Evolutionary conservation across 805 yeast genomes (phyloP), one percentile per base, ranked within the genome.

Genomic region (Starmerella riodocensis): DNA sequence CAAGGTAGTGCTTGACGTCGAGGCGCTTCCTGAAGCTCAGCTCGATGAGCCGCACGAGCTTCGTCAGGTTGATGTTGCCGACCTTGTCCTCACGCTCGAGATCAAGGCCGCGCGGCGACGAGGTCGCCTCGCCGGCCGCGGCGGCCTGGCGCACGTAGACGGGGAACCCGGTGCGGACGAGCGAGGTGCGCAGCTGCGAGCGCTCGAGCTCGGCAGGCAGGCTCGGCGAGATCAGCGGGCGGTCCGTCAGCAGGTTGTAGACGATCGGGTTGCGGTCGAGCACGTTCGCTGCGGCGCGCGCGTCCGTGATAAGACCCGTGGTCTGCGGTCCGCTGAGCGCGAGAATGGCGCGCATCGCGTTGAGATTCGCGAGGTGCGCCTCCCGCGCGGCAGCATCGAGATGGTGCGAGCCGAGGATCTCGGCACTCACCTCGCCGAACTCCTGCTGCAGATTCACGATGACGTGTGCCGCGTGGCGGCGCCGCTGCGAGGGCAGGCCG

Each of bases 201-300:
- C 69, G 64, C 40, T 63, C 63, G 33, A 69, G 58, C 35, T 67
- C 69, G 20, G 81, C 74, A 0, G 98, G 96, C 30, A 91, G 64
- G 0, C 97, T 86, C 0, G 95, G 83, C 1, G 95, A 84, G 17
- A 88, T 76, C 8, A 83, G 68, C 1, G 97, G 84, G 37, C 97
- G 65, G 56, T 91, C 97, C 0, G 99, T 91, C 28, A 91, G 65
- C 13, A 91, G 70, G 55, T 91, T 91, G 58, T 86, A 83, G 13
- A 91, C 74, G 30, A 91, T 70, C 1, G 99, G 98, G 56, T 91
- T 91, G 43, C 76, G 63, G 70, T 68, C 28, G 49, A 45, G 12
- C 53, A 50, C 27, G 42, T 52, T 58, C 2, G 81, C 74, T 21
- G 93, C 88, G 18, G 83, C 73, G 8, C 65, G 58, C 0, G 93